Percentiles rank a stretch among this genome's conserved stretches.
These are phyloP conservation scores for Aspergillus pseudoglaucus DNA, from an alignment of 2,329 filamentous ascomycete genomes.

Conservation along the genomic window DNA sequence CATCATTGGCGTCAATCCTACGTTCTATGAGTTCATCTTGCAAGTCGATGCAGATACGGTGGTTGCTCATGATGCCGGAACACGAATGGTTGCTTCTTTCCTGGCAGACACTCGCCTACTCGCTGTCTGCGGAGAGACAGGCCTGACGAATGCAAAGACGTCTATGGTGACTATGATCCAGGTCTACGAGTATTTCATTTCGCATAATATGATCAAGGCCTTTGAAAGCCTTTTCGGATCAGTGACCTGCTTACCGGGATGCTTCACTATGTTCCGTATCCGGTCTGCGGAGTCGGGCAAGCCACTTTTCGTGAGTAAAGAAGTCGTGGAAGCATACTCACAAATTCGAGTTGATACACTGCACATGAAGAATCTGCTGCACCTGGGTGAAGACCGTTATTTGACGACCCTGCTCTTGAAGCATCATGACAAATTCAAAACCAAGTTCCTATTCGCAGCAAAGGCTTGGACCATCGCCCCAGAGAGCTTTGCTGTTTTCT, in stretches of 20 bases:
- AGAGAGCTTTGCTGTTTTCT: constrained; percentile 87
- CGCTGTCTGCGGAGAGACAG: constrained; percentile 89
- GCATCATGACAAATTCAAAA: constrained; percentile 90
- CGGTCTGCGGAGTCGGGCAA: constrained; percentile 91
- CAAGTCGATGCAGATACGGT: constrained; percentile 98
- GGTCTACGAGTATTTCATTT: constrained; percentile 99
- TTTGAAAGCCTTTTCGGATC: constrained; percentile 97
- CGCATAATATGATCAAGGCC: constrained; percentile 91
- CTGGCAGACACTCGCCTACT: constrained; percentile 89
- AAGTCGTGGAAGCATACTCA: constrained; percentile 79
- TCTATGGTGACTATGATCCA: constrained; percentile 99
- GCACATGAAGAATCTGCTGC: constrained; percentile 97
- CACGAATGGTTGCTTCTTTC: constrained; percentile 86
- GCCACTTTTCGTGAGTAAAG: constrained; percentile 89
- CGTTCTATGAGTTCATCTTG: constrained; percentile 94
- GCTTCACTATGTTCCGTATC: constrained; percentile 98
- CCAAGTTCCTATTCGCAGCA: constrained; percentile 88
- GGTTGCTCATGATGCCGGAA: constrained; percentile 80
- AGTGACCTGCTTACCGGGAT: constrained; percentile 95
- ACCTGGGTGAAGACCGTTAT: constrained; percentile 96
- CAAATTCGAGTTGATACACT: constrained; percentile 95
- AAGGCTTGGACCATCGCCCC: constrained; percentile 97
- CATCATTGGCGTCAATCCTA: constrained; percentile 96
- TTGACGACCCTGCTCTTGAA: constrained; percentile 91
- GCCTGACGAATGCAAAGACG: constrained; percentile 82